Base-by-base conservation (phyloP, 495 filamentous ascomycete genomes). In the Daldinia grandis region DNA sequence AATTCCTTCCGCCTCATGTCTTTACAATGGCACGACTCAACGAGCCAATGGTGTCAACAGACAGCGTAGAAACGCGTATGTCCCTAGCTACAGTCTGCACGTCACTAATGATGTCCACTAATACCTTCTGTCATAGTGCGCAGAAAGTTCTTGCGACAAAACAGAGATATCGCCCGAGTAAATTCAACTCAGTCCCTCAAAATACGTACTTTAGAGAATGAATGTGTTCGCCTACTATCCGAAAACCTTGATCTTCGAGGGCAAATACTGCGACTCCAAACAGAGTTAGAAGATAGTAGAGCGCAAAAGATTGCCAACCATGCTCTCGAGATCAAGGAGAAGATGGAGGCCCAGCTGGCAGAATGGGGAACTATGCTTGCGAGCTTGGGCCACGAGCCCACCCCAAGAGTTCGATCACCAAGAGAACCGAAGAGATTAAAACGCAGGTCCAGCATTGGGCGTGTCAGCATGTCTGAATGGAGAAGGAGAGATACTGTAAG, bases 121-220 rank as follows among this genome's bases (percentile, higher is more conserved):
- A 76, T 14, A 9, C 56, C 24, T 44, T 3, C 63, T 10, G 51
- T 35, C 50, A 3, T 68, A 97, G 93, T 97, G 38, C 94, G 93
- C 76, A 84, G 92, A 70, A 88, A 92, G 75, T 97, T 95, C 76
- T 82, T 97, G 53, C 88, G 95, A 42, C 95, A 99, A 77, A 99
- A 99, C 78, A 89, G 93, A 63, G 95, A 98, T 73, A 93, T 99
- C 64, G 94, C 94, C 62, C 86, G 91, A 75, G 88, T 89, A 67
- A 98, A 99, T 81, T 96, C 96, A 2, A 89, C 88, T 66, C 96
- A 98, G 78, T 94, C 93, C 17, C 83, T 95, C 35, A 92, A 92
- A 66, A 98, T 99, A 70, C 92, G 94, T 62, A 89, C 82, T 56
- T 86, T 98, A 38, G 94, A 98, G 77, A 89, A 89, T 59, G 94